phyloP scores from a whole-genome alignment of 495 filamentous ascomycete species.

The Chaetomium tenue region DNA sequence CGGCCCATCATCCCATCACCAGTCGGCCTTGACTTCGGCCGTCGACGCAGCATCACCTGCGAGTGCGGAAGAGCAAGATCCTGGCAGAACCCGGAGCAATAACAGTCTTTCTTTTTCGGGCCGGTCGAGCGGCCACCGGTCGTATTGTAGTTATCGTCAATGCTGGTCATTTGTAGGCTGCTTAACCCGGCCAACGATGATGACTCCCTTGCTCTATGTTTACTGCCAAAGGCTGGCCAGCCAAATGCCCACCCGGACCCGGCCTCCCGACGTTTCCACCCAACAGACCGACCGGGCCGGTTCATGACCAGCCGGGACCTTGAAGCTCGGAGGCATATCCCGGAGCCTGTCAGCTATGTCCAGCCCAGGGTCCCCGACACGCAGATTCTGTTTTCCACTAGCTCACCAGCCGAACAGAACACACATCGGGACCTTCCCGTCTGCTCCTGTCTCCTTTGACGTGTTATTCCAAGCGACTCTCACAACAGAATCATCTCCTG shows the following conservation, averaged over 20 bases:
- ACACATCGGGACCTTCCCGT: background rate
- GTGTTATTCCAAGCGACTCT: background rate
- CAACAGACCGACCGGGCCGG: conserved; percentile 2
- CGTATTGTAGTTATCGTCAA: background rate
- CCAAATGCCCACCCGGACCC: background rate
- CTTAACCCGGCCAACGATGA: background rate
- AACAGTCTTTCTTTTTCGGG: background rate
- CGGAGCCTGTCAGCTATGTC: background rate
- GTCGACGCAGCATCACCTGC: background rate
- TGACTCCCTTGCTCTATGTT: too few relatives aligned
- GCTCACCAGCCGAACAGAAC: background rate
- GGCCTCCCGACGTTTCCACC: background rate
- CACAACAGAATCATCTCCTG: too few relatives aligned
- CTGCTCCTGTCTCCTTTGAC: background rate
- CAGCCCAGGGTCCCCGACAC: conserved; percentile 3
- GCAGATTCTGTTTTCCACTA: background rate
- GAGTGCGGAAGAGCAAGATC: background rate
- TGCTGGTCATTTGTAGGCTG: background rate
- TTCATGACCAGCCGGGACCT: background rate
- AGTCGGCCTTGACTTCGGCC: background rate
- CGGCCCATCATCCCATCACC: background rate
- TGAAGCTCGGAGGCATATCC: background rate
- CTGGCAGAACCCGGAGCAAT: background rate
- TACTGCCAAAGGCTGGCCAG: background rate
- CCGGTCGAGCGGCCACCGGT: background rate